phyloP scores from a whole-genome alignment of 1,284 basidiomycete genomes.

The Sporisorium graminicola region DNA sequence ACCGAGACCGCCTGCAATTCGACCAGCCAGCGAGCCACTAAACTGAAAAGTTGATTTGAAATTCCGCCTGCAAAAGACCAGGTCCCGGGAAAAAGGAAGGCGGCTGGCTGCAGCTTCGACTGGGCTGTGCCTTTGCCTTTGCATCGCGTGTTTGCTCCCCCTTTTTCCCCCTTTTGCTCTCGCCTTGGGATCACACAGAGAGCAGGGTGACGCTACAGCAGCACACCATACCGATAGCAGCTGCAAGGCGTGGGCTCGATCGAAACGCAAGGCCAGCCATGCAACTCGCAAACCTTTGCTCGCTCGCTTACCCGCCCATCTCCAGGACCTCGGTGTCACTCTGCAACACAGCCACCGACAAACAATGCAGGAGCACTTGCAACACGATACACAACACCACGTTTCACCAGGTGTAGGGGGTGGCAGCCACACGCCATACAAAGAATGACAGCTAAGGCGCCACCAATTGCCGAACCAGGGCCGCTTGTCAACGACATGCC shows the following conservation, averaged over 20 bases:
- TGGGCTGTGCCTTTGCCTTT: background rate
- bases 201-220: no score
- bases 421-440: background rate
- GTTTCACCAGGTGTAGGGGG: background rate
- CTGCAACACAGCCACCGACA: background rate
- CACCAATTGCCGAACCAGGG: background rate
- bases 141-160: background rate
- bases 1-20: slow-evolving; percentile 1
- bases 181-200: no score
- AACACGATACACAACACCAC: background rate
- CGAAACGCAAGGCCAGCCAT: background rate
- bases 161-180: background rate
- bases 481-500: background rate
- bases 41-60: background rate
- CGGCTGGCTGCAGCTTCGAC: background rate
- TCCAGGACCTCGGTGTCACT: no score
- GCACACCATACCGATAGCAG: no score
- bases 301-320: background rate
- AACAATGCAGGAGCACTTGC: background rate
- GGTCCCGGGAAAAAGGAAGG: background rate
- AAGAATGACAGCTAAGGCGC: background rate
- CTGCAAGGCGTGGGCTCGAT: no score
- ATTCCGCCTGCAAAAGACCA: background rate
- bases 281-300: background rate
- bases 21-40: background rate